Evolutionary conservation across 495 filamentous ascomycete species (phyloP), one percentile per base, ranked within the genome.

Genomic region (Aspergillus bridgeri): DNA sequence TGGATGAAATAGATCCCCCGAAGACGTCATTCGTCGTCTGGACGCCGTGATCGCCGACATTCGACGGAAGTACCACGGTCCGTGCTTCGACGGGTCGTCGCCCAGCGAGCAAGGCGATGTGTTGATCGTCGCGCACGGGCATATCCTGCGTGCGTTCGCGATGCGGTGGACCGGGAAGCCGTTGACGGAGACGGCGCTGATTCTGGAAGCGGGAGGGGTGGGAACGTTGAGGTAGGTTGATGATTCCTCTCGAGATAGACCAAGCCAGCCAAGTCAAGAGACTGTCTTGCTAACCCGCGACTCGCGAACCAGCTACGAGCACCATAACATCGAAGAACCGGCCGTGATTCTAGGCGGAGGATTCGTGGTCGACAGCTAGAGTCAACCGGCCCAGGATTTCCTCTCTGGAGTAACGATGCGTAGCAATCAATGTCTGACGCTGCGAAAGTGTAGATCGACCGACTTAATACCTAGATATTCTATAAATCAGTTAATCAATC

Each of bases 91-190:
- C n/a, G 51, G 66, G 6, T 11, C 42, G 4, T 21, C 6, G 57
- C 73, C 71, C 18, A 81, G 78, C 27, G 65, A 71, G 52, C 76
- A 78, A n/a, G 68, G 76, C 0, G 88, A 91, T 66, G 81, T 90
- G 1, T 67, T 91, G 1, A 56, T 91, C 20, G 86, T 91, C 22
- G 85, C 89, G 5, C 92, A 97, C 64, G 92, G 92, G 0, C 92
- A 96, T 69, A 91, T 96, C 25, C 77, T 96, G 27, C 80, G 92
- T 23, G 91, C 91, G 0, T 96, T 97, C 71, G 89, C 91, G 5
- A 92, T 95, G 85, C 79, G 92, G 19, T 97, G 92, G 92, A 79
- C 84, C 0, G 80, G 82, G 0, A 86, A 88, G 68, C 79, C 85
- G 19, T 70, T 96, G 61, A 77, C 69, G 9, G 75, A 78, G 42